Evolutionary conservation across 371 early-diverging fungal species (phyloP), one percentile per base, ranked within the genome.

Genomic region (Actinomortierella ambigua): DNA sequence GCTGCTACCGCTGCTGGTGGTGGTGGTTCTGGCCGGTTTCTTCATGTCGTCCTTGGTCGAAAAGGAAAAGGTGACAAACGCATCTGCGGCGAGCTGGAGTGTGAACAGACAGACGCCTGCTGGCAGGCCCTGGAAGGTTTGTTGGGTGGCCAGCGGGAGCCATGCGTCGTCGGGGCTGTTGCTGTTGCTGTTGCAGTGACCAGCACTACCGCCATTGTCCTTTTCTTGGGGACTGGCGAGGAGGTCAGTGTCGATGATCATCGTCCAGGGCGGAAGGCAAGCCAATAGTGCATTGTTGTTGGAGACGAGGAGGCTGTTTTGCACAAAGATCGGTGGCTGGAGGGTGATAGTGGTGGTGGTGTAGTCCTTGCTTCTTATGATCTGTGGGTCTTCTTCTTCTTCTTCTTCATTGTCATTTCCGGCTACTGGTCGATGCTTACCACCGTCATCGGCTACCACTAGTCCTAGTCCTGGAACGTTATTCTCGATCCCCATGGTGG

Each of bases 31-130:
- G 1, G 39, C 53, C 18, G 18, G 23, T 17, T 28, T 52, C 18
- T 77, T 77, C 73, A 77, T 75, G 24, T 77, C 75, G 52, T 77
- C 77, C 34, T 59, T 55, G 54, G 68, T 49, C 0, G 75, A 73
- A 54, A 77, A 65, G 5, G 75, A 61, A 52, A 77, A 77, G 2
- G 69, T 75, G 9, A 65, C 75, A 61, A 61, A 77, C 40, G 57
- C 63, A 0, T 57, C 40, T 26, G 54, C 66, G 27, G 52, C 8
- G 2, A 71, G 24, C 22, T 63, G 68, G 13, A 75, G 44, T 7
- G 65, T 65, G 29, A 75, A 75, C 44, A 75, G 47, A 27, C 76
- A 73, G 2, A 59, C 53, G 50, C 44, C 8, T 17, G 7, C 11
- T 1, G 68, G 68, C 5, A 68, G 20, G 11, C 11, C 7, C 34